Evolutionary conservation across 2,329 filamentous ascomycete genomes (phyloP), one percentile per base, ranked within the genome.

Genomic region (Cytospora chrysosperma): DNA sequence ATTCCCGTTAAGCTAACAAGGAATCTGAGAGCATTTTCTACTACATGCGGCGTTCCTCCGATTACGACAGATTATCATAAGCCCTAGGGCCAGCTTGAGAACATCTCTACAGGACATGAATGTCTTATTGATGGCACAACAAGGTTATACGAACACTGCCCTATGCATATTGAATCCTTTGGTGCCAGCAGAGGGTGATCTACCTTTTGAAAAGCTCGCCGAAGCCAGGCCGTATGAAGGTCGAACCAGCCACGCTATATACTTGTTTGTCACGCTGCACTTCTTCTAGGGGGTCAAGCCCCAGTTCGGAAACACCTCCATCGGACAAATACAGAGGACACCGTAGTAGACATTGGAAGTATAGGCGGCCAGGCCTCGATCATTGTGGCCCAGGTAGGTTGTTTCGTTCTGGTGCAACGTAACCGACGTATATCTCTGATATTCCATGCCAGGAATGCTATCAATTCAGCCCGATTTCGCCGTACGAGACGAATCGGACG

Each of bases 101-200:
- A 30, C 50, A 4, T 53, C 50, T n/a, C 13, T 53, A 4, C 26
- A 53, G 13, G 26, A 53, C 15, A 13, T 53, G 5, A 30, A 19
- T 15, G 27, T 3, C 50, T 53, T 8, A n/a, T 53, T 3, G 50
- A 53, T n/a, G 50, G 50, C 26, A 26, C 50, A 4, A 53, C 8
- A 19, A 2, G 10, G 19, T 53, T 30, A 2, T 30, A 6, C 7
- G 13, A 26, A 13, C 12, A 21, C 4, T 53, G 30, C 28, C 28
- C 9, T 4, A 30, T 30, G 28, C 28, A 9, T 30, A 9, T 52
- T 52, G 21, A 5, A 3, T 28, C 9, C 37, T 2, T 21, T 71
- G 0, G 67, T 74, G 3, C 69, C 69, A 0, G 28, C 37, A 2
- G 53, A 67, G 6, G 63, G 67, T 0, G 65, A 63, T 0, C 69